A percentile compares a stretch with the other conserved stretches of the same genome.
phyloP scores from a whole-genome alignment of 768 basidiomycete genomes.

The Lactarius hatsudake region DNA sequence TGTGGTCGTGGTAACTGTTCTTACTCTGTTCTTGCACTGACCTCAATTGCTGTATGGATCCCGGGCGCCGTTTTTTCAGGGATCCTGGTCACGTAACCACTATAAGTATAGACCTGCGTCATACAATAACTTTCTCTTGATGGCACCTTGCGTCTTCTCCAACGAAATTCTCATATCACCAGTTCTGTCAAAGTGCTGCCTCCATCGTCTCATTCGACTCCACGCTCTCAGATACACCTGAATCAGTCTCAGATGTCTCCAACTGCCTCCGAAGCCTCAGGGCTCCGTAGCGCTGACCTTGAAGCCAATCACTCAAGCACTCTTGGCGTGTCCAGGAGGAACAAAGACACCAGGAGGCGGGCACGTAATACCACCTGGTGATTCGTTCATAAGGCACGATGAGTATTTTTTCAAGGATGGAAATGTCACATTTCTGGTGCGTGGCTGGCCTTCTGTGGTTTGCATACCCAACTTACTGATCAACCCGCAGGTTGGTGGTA shows the following conservation, averaged over 20 bases:
- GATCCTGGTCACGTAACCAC: too few relatives aligned
- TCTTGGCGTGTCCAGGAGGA: background rate
- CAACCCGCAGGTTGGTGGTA: constrained; percentile 7
- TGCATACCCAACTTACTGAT: background rate
- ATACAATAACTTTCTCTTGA: background rate
- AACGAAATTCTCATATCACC: background rate
- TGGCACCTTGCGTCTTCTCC: constrained; percentile 4
- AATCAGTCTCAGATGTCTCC: background rate
- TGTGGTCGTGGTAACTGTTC: too few relatives aligned
- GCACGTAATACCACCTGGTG: background rate
- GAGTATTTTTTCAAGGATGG: constrained; percentile 22
- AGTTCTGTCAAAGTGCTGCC: background rate
- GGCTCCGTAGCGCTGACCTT: background rate
- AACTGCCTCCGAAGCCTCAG: background rate
- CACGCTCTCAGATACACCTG: background rate
- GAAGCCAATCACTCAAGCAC: background rate
- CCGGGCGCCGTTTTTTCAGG: too few relatives aligned
- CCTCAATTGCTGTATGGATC: too few relatives aligned
- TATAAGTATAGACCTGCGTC: too few relatives aligned
- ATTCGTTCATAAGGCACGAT: constrained; percentile 9
- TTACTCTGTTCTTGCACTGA: too few relatives aligned
- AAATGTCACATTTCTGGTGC: constrained; percentile 22
- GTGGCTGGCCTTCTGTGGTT: background rate
- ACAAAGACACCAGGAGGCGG: background rate
- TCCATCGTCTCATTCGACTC: constrained; percentile 12